Evolutionary conservation across 73 alveolate species (phyloP).

Genomic region (Effrenium voratum): DNA sequence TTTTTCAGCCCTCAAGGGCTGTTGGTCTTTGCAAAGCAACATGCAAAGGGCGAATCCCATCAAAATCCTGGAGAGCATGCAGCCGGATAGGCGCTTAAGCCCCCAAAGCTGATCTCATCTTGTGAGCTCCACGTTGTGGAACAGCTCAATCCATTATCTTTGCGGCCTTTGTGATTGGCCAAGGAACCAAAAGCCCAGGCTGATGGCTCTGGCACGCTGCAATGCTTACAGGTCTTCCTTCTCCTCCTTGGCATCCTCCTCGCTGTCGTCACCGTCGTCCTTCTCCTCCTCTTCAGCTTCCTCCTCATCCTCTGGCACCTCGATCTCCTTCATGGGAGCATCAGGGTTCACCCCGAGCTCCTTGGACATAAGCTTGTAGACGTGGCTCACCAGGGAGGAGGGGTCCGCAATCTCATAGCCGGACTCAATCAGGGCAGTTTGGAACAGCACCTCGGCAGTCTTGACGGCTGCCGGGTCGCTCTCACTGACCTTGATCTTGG

Average conservation of each 20-base stretch:
- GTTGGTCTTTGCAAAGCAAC: too few species aligned
- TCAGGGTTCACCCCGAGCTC: conserved; percentile 69
- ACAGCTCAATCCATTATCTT: too few species aligned
- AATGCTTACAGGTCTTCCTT: conserved; percentile 41
- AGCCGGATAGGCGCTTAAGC: too few species aligned
- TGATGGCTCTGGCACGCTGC: not conserved
- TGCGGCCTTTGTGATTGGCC: too few species aligned
- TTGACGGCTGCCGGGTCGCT: conserved; percentile 62
- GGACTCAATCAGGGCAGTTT: conserved; percentile 95
- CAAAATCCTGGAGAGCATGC: too few species aligned
- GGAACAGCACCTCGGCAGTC: conserved; percentile 95
- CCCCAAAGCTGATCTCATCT: too few species aligned
- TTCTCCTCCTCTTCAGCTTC: conserved; percentile 58
- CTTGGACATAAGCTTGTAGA: conserved; percentile 73
- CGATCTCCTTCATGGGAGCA: conserved; percentile 60
- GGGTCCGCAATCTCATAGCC: conserved; percentile 97
- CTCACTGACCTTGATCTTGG: conserved; percentile 95
- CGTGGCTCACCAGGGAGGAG: conserved; percentile 84
- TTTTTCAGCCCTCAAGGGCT: too few species aligned
- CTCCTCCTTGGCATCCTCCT: conserved; percentile 48
- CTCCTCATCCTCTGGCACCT: conserved; percentile 71
- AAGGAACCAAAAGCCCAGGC: too few species aligned
- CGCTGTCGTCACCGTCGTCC: conserved; percentile 46
- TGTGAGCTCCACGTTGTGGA: too few species aligned
- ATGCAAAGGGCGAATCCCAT: too few species aligned